A percentile compares a stretch with the other conserved stretches of the same genome.
Conservation (phyloP, 352 stramenopile genomes). For the Phytopythium vexans region DNA sequence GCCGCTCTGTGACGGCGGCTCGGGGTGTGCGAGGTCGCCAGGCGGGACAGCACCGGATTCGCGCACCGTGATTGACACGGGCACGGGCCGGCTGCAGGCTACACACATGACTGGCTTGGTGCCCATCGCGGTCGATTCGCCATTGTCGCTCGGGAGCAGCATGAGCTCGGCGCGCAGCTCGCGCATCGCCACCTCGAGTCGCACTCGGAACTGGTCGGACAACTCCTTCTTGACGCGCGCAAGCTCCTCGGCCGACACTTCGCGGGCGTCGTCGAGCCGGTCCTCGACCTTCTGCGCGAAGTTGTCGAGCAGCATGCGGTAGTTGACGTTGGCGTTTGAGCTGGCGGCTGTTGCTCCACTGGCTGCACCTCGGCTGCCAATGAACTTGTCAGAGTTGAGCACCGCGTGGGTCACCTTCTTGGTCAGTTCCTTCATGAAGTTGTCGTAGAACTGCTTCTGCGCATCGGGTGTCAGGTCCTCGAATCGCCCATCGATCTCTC, state of each 20-base stretch:
- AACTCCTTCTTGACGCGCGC: conserved; percentile 60
- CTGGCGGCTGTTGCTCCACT: conserved; percentile 24
- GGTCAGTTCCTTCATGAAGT: conserved; percentile 68
- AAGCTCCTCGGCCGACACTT: conserved; percentile 63
- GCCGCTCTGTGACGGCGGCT: conserved; percentile 18
- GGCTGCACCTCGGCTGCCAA: conserved; percentile 1
- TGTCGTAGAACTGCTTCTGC: conserved; percentile 68
- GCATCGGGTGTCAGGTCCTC: conserved; percentile 31
- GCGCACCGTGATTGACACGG: conserved; percentile 49
- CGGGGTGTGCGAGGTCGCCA: conserved; percentile 22
- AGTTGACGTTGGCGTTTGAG: conserved; percentile 58
- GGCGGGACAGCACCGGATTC: conserved; percentile 50
- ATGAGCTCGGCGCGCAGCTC: conserved; percentile 60
- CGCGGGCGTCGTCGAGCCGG: conserved; percentile 54
- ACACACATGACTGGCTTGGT: conserved; percentile 84
- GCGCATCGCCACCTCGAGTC: conserved; percentile 51
- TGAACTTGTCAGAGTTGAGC: conserved; percentile 43
- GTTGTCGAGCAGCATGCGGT: conserved; percentile 63
- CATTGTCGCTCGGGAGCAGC: conserved; percentile 17
- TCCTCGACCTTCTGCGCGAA: conserved; percentile 75
- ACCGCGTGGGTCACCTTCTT: conserved; percentile 71
- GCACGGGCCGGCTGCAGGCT: conserved; percentile 71
- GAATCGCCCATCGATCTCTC: conserved; percentile 47
- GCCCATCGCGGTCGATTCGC: conserved; percentile 71
- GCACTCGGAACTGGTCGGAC: conserved; percentile 53